Conservation (phyloP, 2,329 filamentous ascomycete genomes). For the Phialophora tarda region DNA sequence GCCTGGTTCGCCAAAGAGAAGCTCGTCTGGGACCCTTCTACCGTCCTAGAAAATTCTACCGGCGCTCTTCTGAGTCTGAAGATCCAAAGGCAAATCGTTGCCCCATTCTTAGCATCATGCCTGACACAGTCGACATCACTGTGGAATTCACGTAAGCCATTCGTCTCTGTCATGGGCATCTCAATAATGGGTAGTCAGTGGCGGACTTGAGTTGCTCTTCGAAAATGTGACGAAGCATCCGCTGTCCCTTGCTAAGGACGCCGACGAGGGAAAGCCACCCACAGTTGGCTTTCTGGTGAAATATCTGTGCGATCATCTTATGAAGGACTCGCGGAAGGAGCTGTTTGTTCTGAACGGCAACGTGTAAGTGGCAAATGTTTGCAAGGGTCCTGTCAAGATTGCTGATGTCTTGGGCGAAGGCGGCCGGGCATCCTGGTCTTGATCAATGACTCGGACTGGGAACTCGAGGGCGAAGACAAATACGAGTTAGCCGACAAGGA, state of each 20-base stretch:
- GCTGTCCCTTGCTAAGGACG: conserved; percentile 66
- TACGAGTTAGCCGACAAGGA: conserved; percentile 84
- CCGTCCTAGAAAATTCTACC: background rate
- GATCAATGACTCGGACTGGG: conserved; percentile 98
- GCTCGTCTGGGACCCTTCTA: too few relatives aligned
- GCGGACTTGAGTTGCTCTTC: conserved; percentile 94
- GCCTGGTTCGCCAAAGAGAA: background rate
- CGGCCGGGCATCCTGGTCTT: conserved; percentile 94
- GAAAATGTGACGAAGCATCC: conserved; percentile 76
- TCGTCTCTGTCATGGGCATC: background rate
- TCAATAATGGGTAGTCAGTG: conserved; percentile 57
- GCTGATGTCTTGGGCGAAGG: conserved; percentile 53
- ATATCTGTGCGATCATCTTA: conserved; percentile 78
- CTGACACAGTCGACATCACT: conserved; percentile 60
- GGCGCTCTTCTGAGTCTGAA: background rate
- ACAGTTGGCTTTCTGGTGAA: conserved; percentile 78
- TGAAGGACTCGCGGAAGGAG: conserved; percentile 85
- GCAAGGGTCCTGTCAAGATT: background rate
- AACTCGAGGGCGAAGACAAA: conserved; percentile 90
- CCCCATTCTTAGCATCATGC: background rate
- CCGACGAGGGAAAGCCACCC: conserved; percentile 61
- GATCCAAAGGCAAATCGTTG: background rate
- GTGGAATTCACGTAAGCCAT: conserved; percentile 73
- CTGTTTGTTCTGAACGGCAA: conserved; percentile 86
- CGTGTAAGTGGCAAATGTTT: conserved; percentile 66